phyloP scores from a whole-genome alignment of 148 eudicot species.

The Rhododendron henanense region DNA sequence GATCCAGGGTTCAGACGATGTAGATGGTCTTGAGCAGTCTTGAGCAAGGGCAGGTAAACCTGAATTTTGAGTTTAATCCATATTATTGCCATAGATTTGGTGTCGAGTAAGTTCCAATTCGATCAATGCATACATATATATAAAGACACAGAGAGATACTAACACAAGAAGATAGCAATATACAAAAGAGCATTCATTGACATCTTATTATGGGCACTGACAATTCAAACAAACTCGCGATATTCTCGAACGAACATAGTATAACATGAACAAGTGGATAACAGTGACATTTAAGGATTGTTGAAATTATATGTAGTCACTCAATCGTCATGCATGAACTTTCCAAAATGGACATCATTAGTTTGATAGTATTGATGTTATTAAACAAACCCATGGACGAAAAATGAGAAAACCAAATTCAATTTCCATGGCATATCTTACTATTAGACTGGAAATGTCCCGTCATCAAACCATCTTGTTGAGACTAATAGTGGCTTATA shows the following conservation, averaged over 20 bases:
- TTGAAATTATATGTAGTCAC: too few relatives aligned
- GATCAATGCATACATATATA: background rate
- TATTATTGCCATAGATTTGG: background rate
- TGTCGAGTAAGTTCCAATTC: background rate
- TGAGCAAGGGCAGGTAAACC: background rate
- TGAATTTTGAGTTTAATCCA: background rate
- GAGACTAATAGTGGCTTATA: background rate
- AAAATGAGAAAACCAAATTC: too few relatives aligned
- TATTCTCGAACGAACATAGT: too few relatives aligned
- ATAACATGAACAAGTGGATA: too few relatives aligned
- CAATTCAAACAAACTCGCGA: background rate
- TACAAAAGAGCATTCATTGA: too few relatives aligned
- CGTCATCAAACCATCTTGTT: background rate
- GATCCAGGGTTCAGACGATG: background rate
- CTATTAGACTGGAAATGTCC: background rate
- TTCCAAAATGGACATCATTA: too few relatives aligned
- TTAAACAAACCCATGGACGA: too few relatives aligned
- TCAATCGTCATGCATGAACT: too few relatives aligned
- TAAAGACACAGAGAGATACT: background rate
- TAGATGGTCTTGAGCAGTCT: rapidly evolving
- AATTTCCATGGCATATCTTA: background rate
- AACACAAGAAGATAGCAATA: background rate
- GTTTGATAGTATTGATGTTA: too few relatives aligned
- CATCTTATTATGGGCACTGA: too few relatives aligned
- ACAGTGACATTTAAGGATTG: too few relatives aligned